Evolutionary conservation across 306 rosid genomes (phyloP).

Genomic region (Prosopis cineraria): DNA sequence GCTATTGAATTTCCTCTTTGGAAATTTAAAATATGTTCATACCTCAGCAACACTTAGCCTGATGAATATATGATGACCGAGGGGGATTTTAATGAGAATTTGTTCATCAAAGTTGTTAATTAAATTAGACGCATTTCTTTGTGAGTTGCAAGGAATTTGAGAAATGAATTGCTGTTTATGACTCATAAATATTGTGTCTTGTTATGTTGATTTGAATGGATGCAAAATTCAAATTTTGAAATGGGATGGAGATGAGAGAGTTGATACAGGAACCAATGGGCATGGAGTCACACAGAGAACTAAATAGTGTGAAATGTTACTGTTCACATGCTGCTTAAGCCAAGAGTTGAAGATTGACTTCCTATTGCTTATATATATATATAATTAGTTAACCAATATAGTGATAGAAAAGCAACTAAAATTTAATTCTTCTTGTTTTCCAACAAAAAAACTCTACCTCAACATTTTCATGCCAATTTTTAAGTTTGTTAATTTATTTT

Average conservation of each 20-base stretch:
- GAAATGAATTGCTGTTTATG: neutral
- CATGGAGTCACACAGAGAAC: neutral
- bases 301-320: neutral
- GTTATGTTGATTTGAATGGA: neutral
- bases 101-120: slow-evolving; percentile 9
- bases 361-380: neutral
- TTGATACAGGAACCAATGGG: neutral
- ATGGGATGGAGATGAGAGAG: neutral
- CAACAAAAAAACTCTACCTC: neutral
- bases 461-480: neutral
- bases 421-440: neutral
- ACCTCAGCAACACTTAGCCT: neutral
- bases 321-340: neutral
- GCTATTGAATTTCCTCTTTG: neutral
- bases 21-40: slow-evolving; percentile 3
- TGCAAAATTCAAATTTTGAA: neutral
- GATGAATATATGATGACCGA: slow-evolving; percentile 13
- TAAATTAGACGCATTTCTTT: neutral
- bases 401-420: slow-evolving; percentile 3
- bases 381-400: slow-evolving; percentile 5
- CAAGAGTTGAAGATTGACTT: neutral
- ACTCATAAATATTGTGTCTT: neutral
- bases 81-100: neutral
- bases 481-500: neutral
- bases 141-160: neutral